Base-by-base conservation (phyloP, 176 grass and related monocot species). In the Paspalum vaginatum region DNA sequence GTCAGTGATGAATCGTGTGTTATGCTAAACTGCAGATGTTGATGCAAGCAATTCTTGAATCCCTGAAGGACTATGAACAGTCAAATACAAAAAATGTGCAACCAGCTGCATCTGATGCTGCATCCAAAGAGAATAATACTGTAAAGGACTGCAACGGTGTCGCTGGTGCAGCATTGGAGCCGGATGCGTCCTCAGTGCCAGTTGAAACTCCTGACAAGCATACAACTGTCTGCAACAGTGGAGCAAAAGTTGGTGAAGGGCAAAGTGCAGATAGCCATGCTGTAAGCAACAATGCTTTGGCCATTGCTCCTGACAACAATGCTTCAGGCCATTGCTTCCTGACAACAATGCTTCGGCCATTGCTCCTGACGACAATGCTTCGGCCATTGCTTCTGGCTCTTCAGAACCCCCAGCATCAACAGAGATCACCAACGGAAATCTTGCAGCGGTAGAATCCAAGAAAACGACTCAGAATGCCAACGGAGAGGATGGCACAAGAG, bases 41-140 rank as follows among this genome's bases (percentile, higher is more conserved):
- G 49, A 99, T 91, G 92, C 92, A 75, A 80, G 96, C 96, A 65
- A 93, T 99, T 62, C 75, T 99, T 10, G 92, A 92, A 83, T 99
- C 96, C 17, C 77, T 99, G 8, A 99, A 91, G 85, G 96, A 99
- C 67, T 41, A 88, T 26, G 87, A 99, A 17, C 67, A 82, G 59
- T 89, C 87, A 57, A 86, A 84, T 39, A 66, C 85, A 69, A 84
- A 91, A 91, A 63, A 65, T 61, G 48, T 11, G 21, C 56, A 94
- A 48, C 27, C 84, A 46, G 70, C 53, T 81, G 39, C 58, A 74
- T 82, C 72, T 52, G 64, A 81, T 65, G 83, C 70, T 74, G 75
- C 82, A 65, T 70, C 75, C 42, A 78, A 84, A 74, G 77, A 80
- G 81, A 61, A 60, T 20, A 80, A 63, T 70, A 37, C n/a, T 41